Evolutionary conservation across 176 grass and related monocot species (phyloP).

Genomic region (Musa schizocarpa): DNA sequence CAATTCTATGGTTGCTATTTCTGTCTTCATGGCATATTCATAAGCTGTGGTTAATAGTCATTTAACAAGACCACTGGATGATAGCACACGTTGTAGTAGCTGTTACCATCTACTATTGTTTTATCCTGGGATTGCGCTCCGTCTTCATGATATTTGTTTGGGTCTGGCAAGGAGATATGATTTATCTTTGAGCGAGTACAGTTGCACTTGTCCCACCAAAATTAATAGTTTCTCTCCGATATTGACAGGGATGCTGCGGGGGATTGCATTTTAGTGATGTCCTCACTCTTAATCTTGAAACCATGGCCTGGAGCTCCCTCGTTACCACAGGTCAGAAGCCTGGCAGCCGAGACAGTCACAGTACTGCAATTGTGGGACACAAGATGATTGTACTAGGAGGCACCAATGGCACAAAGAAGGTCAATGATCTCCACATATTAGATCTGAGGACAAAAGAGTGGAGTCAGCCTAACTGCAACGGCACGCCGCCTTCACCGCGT

Average conservation of each 20-base stretch:
- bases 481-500: constrained; percentile 46
- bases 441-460: constrained; percentile 78
- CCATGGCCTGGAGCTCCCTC: constrained; percentile 74
- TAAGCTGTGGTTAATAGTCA: too few relatives aligned
- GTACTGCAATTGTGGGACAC: constrained; percentile 42
- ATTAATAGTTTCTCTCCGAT: background rate
- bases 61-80: too few relatives aligned
- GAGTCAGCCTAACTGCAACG: constrained; percentile 56
- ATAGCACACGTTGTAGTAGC: too few relatives aligned
- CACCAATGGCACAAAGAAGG: constrained; percentile 81
- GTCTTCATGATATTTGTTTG: too few relatives aligned
- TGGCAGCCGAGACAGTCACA: constrained; percentile 87
- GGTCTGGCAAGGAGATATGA: background rate
- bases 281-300: constrained; percentile 67
- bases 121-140: too few relatives aligned
- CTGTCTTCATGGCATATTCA: too few relatives aligned
- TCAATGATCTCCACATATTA: constrained; percentile 74
- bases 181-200: background rate
- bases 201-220: background rate
- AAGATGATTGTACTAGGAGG: constrained; percentile 91
- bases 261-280: constrained; percentile 93
- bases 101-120: too few relatives aligned
- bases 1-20: too few relatives aligned
- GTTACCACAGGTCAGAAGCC: constrained; percentile 64
- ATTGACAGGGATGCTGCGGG: constrained; percentile 69